Evolutionary conservation across 305 asterid genomes (phyloP).

Genomic region (Rubia occidens): DNA sequence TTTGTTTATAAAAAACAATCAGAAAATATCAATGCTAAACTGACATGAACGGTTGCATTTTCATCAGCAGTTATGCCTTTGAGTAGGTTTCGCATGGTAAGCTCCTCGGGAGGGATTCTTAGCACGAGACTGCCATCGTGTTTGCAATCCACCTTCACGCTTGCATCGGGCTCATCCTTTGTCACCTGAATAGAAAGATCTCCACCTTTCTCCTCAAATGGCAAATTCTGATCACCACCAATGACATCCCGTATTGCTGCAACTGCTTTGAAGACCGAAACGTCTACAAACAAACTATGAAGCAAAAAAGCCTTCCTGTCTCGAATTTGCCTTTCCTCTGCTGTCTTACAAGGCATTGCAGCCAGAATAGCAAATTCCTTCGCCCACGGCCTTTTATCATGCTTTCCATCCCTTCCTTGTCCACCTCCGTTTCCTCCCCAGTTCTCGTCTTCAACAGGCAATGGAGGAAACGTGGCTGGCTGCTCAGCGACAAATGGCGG

Average conservation of each 20-base stretch:
- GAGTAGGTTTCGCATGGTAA: conserved; percentile 79
- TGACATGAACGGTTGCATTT: conserved; percentile 91
- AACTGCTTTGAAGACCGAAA: conserved; percentile 78
- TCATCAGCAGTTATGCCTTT: conserved; percentile 98
- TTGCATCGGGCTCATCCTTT: conserved; percentile 68
- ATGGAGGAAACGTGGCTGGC: conserved; percentile 65
- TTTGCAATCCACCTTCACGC: conserved; percentile 82
- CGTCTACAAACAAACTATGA: conserved; percentile 88
- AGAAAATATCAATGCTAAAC: conserved; percentile 24
- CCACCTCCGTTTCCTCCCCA: conserved; percentile 99
- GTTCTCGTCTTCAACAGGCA: conserved; percentile 78
- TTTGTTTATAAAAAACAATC: conserved; percentile 17
- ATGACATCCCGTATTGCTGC: conserved; percentile 64
- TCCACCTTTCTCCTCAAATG: conserved; percentile 55
- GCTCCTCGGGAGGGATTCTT: conserved; percentile 47
- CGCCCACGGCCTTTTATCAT: conserved; percentile 71
- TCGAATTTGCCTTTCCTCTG: conserved; percentile 93
- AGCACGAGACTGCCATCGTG: conserved; percentile 76
- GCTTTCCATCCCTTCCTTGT: conserved; percentile 78
- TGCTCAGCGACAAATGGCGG: conserved; percentile 67
- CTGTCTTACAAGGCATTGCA: conserved; percentile 92
- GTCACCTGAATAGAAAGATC: conserved; percentile 64
- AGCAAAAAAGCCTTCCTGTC: conserved; percentile 94
- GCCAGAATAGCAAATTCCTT: conserved; percentile 68
- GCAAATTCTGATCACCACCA: conserved; percentile 20